Percentiles rank a stretch among this genome's conserved stretches.
These are phyloP conservation scores for Calonectria naviculata DNA, from an alignment of 2,329 filamentous ascomycete species.

Conservation along the genomic window DNA sequence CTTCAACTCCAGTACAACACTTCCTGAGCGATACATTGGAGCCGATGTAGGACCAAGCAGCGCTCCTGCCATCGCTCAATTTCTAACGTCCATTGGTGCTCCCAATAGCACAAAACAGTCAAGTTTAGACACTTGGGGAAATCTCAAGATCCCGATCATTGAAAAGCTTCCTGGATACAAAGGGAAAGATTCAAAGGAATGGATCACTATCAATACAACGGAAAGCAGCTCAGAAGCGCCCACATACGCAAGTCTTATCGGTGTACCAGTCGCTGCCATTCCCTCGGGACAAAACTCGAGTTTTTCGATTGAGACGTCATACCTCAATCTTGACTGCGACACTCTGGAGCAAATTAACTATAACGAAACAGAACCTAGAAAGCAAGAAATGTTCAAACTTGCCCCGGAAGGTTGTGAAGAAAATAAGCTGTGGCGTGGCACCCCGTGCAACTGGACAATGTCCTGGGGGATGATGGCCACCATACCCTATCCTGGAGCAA, in stretches of 20 bases:
- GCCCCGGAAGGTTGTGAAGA: neutral
- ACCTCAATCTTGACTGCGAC: slow-evolving; percentile 4
- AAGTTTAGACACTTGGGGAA: slow-evolving; percentile 19
- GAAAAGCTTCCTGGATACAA: slow-evolving; percentile 11
- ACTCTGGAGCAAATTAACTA: neutral
- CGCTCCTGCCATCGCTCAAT: neutral
- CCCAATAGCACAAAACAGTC: neutral
- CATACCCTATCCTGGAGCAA: neutral
- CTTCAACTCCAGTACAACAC: neutral
- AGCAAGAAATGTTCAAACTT: neutral
- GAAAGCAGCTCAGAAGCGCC: neutral
- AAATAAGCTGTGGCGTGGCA: no score
- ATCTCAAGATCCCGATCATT: slow-evolving; percentile 7
- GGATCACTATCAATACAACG: neutral
- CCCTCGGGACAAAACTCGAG: neutral
- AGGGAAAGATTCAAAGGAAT: neutral
- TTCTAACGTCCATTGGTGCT: neutral
- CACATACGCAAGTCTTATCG: slow-evolving; percentile 11
- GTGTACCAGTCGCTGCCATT: neutral
- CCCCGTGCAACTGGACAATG: neutral
- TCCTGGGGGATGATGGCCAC: neutral
- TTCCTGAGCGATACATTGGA: neutral
- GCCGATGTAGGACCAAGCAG: neutral
- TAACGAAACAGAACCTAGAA: neutral
- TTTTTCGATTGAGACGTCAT: slow-evolving; percentile 14